Evolutionary conservation across 2,329 filamentous ascomycete species (phyloP), one percentile per base, ranked within the genome.

Genomic region (Alternaria brassicicola): DNA sequence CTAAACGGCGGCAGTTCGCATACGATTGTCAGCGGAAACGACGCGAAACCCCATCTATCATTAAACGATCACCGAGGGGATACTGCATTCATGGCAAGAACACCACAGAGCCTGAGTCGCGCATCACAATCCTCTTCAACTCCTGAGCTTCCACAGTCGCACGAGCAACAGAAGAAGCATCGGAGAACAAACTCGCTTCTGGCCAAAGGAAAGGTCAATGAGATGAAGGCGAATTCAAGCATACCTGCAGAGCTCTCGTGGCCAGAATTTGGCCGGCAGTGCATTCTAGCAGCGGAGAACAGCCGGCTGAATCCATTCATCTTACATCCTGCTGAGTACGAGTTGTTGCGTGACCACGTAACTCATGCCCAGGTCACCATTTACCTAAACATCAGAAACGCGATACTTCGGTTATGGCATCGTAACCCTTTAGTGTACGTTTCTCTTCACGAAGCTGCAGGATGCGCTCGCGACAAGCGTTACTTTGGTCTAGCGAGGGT

Each of bases 311-410:
- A 94, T 65, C 94, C 95, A 1, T 98, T 95, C 77, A 88, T 90
- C 10, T 80, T 99, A 36, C 93, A 98, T 76, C 84, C 86, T 25
- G 89, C 91, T 62, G 95, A 99, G 77, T 93, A 97, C 73, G 81
- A 85, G 58, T 83, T 97, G 59, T 80, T 99, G 38, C 87, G 91
- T 61, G 84, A 91, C 61, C 89, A 96, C 69, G 87, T 99, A 67
- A 96, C 90, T 72, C 89, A 92, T 69, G 84, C 89, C 30, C 95
- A 99, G 78, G 92, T 97, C 65, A 97, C 94, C 3, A 91, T 92
- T 12, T 99, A 99, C 78, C 82, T 99, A 52, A 98, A 98, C 75
- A 95, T 99, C 62, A 87, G 95, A 67, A 99, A 99, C 76, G 91
- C 92, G 15, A 97, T 99, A 58, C 81, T 99, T 52, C 86, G 95